Conservation (phyloP, 306 rosid species). For the Mucuna pruriens region DNA sequence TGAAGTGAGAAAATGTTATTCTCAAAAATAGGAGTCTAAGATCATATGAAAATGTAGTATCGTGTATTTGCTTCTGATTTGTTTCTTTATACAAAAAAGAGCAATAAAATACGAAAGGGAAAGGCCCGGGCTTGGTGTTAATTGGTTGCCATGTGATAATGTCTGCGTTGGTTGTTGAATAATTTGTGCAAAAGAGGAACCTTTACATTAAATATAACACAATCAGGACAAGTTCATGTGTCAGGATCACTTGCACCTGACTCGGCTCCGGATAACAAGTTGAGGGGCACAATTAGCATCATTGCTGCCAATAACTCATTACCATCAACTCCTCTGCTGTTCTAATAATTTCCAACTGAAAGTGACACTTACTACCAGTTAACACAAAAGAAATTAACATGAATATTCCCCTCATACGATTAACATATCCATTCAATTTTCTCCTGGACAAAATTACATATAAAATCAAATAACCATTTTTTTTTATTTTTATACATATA, state of each 20-base stretch:
- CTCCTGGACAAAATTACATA: background rate
- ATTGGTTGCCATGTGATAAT: constrained; percentile 46
- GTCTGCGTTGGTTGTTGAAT: constrained; percentile 35
- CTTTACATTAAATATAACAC: constrained; percentile 27
- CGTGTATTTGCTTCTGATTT: constrained; percentile 44
- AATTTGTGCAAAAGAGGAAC: constrained; percentile 30
- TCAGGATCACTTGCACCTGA: constrained; percentile 34
- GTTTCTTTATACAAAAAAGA: constrained; percentile 35
- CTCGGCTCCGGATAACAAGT: constrained; percentile 38
- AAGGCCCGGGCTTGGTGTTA: constrained; percentile 15
- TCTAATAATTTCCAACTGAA: constrained; percentile 29
- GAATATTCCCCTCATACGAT: background rate
- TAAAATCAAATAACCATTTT: background rate
- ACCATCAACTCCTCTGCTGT: constrained; percentile 31
- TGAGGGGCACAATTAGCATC: constrained; percentile 41
- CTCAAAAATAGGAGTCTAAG: constrained; percentile 48
- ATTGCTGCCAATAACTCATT: constrained; percentile 27
- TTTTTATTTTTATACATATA: background rate
- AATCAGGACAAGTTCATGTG: constrained; percentile 43
- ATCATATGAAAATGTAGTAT: constrained; percentile 47
- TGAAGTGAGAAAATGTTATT: constrained; percentile 43
- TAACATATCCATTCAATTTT: too few relatives aligned
- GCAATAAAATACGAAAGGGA: constrained; percentile 37
- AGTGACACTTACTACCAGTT: background rate
- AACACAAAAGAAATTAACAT: constrained; percentile 5